Evolutionary conservation across 345 rosid species (phyloP).

Genomic region (Carallia pectinifolia): DNA sequence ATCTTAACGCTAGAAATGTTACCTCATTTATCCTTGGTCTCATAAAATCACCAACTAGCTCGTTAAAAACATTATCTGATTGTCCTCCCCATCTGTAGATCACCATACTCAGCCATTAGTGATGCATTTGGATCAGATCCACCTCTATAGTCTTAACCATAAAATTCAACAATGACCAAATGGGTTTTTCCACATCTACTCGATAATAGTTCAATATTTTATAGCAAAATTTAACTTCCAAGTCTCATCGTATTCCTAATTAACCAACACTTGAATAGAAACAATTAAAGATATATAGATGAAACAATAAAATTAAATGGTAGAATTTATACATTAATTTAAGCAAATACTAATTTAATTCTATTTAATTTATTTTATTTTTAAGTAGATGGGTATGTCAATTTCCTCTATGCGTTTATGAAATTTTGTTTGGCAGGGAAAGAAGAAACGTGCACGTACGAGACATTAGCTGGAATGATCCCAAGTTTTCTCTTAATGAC

Average conservation of each 20-base stretch:
- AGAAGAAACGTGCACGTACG: conserved; percentile 34
- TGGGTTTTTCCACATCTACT: too few species aligned
- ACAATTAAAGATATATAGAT: too few species aligned
- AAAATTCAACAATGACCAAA: too few species aligned
- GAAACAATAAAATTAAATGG: too few species aligned
- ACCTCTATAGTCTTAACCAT: too few species aligned
- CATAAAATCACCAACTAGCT: conserved; percentile 72
- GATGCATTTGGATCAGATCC: too few species aligned
- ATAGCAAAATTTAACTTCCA: too few species aligned
- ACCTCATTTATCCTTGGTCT: conserved; percentile 74
- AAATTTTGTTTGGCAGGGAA: background rate
- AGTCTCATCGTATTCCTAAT: too few species aligned
- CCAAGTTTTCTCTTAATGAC: conserved; percentile 61
- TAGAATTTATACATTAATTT: background rate
- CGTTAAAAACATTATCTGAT: conserved; percentile 49
- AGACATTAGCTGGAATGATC: conserved; percentile 65
- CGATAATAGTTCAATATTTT: too few species aligned
- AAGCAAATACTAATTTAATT: background rate
- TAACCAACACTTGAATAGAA: too few species aligned
- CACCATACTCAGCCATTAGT: background rate
- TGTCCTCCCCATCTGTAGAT: conserved; percentile 78
- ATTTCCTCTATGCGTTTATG: too few species aligned
- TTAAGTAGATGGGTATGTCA: background rate
- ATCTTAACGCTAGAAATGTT: background rate
- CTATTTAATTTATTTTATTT: background rate